Evolutionary conservation across 495 filamentous ascomycete genomes (phyloP), one percentile per base, ranked within the genome.

Genomic region (Talaromyces wortmannii): DNA sequence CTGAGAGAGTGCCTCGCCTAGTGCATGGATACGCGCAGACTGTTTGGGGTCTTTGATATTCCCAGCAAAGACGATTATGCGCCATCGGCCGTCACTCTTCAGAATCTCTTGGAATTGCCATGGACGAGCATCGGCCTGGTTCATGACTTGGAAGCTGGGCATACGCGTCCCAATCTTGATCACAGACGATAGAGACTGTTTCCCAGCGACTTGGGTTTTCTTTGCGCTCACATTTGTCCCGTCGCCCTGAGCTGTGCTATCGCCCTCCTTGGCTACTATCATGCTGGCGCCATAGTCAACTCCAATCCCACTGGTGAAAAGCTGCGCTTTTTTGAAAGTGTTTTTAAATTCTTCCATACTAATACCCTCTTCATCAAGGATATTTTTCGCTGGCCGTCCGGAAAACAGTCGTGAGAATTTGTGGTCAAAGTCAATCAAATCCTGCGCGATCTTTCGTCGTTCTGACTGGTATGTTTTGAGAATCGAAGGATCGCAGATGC

Each of bases 391-490:
- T n/a, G 64, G 66, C 30, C 66, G 63, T 74, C 18, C 77, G 75
- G 43, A 63, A 59, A 6, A 62, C 59, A 48, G 67, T 68, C 10
- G 53, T 53, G 18, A 31, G 23, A 30, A 53, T 13, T 40, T 13
- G 32, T 32, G 51, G 59, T 91, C 88, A 56, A 91, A 92, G 31
- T 78, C 79, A 46, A 92, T 88, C 6, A 92, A 77, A 52, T 88
- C 80, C 54, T 87, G 78, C 4, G 89, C 89, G 45, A 91, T 79
- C 8, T 72, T 75, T 31, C 83, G 79, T 5, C 89, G 78, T 60
- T 91, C 89, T 0, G 72, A 68, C 60, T 87, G 75, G 69, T 92
- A 92, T 4, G 88, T 90, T 29, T 73, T 71, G 4, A 92, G 73
- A 18, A 91, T 73, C 0, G 73, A 69, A 1, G 67, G 74, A 30